Evolutionary conservation across 106 monocot species (phyloP).

Genomic region (Ottelia alismoides): DNA sequence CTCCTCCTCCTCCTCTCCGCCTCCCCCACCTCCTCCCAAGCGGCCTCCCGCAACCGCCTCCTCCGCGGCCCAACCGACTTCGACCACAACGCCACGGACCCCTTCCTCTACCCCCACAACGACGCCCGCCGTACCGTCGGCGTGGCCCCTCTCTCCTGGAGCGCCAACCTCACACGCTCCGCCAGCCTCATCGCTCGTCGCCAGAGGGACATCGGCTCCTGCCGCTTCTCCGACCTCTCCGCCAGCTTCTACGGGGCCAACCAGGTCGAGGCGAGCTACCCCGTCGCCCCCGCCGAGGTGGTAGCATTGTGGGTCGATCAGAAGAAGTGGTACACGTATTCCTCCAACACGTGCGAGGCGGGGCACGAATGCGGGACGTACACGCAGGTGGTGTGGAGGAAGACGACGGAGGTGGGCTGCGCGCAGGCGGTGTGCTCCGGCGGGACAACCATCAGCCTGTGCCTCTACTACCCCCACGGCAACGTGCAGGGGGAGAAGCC

Average conservation of each 20-base stretch:
- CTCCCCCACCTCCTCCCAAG: no score
- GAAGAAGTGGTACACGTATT: conserved; percentile 4
- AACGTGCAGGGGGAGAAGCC: neutral
- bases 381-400: conserved; percentile 5
- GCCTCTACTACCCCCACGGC: conserved; percentile 1
- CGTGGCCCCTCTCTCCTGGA: conserved; percentile 1
- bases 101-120: no score
- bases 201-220: neutral
- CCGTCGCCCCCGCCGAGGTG: neutral
- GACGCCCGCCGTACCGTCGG: neutral
- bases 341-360: neutral
- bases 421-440: neutral
- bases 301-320: neutral
- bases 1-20: no score
- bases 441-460: neutral
- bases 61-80: no score
- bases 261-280: neutral
- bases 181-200: no score
- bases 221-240: neutral
- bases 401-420: conserved; percentile 1
- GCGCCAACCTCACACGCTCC: neutral
- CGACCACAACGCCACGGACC: no score
- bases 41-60: no score
- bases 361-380: neutral
- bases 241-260: neutral